Base-by-base conservation (phyloP, 106 monocot species). In the Dendrobium catenatum region DNA sequence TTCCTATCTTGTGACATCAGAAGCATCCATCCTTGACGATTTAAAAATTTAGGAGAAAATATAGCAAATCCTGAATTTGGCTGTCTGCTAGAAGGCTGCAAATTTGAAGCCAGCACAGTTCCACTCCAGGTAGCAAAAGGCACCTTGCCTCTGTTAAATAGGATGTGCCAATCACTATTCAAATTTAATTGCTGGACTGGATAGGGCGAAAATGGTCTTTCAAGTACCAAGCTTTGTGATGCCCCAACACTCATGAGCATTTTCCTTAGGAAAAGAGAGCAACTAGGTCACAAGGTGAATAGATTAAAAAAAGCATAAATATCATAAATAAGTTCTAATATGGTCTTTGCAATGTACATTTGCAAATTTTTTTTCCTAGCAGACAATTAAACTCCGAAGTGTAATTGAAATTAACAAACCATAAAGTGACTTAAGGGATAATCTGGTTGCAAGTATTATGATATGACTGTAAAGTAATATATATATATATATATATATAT, bases 121-220 rank as follows among this genome's bases (percentile, higher is more conserved):
- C 26, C 61, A 82, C 89, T 93, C 96, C 96, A 96, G 20, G 93
- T 87, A 76, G 91, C 84, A 77, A 90, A 56, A 76, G 91, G 82
- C 76, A 96, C 90, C 47, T 85, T 81, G 20, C 96, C 96, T 88
- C 80, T 90, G 79, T 96, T 96, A 82, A 90, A 93, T 42, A 96
- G 81, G 26, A 79, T 80, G 44, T 86, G 80, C 73, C 86, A 82
- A 83, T 83, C 88, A 73, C 80, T 82, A 80, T 88, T 80, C 76
- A 90, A 77, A 78, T 83, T 78, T 47, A 96, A 79, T 76, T 94
- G 87, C 59, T 94, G 93, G 48, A 94, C 85, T 43, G 92, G 89
- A 33, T 85, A 96, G 74, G 96, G 93, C 83, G 93, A 76, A 78
- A 90, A 91, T 51, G 96, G 96, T 46, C 93, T 94, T 85, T 96